phyloP scores from a whole-genome alignment of 352 stramenopile genomes.

The Globisporangium heterothallicum region DNA sequence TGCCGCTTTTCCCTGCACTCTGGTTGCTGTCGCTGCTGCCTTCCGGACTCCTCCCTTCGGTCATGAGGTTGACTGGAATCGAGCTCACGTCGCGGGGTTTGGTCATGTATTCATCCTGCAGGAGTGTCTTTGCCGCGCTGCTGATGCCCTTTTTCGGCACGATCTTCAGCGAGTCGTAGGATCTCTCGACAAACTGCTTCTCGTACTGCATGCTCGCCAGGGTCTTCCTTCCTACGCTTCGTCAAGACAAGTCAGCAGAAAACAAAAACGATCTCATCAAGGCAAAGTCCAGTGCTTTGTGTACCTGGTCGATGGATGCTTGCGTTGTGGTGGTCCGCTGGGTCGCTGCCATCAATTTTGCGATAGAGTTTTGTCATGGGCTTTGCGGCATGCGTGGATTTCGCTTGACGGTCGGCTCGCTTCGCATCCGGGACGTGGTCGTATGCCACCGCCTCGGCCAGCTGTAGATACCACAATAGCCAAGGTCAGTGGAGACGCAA shows the following conservation, averaged over 20 bases:
- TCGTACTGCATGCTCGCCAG: constrained; percentile 65
- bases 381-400: constrained; percentile 19
- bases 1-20: constrained; percentile 26
- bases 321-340: constrained; percentile 9
- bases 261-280: too few species aligned
- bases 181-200: constrained; percentile 26
- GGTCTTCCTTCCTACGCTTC: constrained; percentile 33
- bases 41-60: constrained; percentile 6
- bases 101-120: constrained; percentile 71
- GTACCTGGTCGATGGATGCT: constrained; percentile 14
- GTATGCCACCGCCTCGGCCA: constrained; percentile 52
- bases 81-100: constrained; percentile 52
- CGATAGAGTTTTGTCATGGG: constrained; percentile 61
- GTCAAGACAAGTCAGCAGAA: too few species aligned
- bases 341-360: constrained; percentile 16
- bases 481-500: not conserved
- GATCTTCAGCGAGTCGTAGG: constrained; percentile 30
- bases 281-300: too few species aligned
- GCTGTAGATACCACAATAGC: constrained; percentile 15
- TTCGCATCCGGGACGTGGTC: constrained; percentile 35
- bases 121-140: constrained; percentile 35
- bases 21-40: constrained; percentile 4
- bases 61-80: constrained; percentile 32
- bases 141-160: constrained; percentile 38
- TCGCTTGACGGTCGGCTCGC: constrained; percentile 11